phyloP scores from a whole-genome alignment of 1,284 basidiomycete genomes.

The Ustilago esculenta region DNA sequence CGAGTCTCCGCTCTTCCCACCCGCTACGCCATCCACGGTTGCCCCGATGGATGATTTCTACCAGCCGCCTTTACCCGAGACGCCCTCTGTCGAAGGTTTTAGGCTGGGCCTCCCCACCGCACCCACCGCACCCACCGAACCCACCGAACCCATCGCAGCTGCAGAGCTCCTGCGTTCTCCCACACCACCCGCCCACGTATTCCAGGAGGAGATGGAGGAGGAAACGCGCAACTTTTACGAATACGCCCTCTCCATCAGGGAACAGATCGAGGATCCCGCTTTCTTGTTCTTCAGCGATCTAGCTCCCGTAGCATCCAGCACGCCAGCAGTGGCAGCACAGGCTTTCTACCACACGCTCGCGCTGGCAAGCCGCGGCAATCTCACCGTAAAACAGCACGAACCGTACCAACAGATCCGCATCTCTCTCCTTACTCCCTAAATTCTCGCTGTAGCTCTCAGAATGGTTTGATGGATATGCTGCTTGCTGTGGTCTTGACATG shows the following conservation, averaged over 20 bases:
- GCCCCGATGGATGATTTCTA: conserved; percentile 23
- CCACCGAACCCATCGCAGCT: conserved; percentile 3
- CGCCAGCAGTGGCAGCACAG: conserved; percentile 57
- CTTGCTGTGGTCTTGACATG: no score
- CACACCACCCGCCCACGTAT: conserved; percentile 17
- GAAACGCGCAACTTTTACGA: conserved; percentile 46
- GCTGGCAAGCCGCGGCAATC: conserved; percentile 41
- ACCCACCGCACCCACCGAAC: background rate
- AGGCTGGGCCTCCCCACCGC: conserved; percentile 21
- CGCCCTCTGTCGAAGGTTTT: conserved; percentile 15
- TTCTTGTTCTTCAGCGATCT: conserved; percentile 50
- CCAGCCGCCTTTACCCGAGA: conserved; percentile 2
- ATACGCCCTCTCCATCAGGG: conserved; percentile 22
- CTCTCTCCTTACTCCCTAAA: conserved; percentile 3
- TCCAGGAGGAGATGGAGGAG: conserved; percentile 29
- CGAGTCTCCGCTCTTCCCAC: conserved; percentile 24
- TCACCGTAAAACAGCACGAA: conserved; percentile 59
- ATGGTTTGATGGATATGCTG: no score
- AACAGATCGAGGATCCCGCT: conserved; percentile 27
- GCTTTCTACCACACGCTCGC: conserved; percentile 64
- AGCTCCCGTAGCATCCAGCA: conserved; percentile 36
- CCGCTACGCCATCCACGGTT: conserved; percentile 22
- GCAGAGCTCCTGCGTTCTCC: no score
- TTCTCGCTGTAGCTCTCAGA: no score
- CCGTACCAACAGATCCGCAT: conserved; percentile 61